These are phyloP conservation scores for Laburnicola sp. DNA, from an alignment of 2,329 filamentous ascomycete species.

Conservation along the genomic window DNA sequence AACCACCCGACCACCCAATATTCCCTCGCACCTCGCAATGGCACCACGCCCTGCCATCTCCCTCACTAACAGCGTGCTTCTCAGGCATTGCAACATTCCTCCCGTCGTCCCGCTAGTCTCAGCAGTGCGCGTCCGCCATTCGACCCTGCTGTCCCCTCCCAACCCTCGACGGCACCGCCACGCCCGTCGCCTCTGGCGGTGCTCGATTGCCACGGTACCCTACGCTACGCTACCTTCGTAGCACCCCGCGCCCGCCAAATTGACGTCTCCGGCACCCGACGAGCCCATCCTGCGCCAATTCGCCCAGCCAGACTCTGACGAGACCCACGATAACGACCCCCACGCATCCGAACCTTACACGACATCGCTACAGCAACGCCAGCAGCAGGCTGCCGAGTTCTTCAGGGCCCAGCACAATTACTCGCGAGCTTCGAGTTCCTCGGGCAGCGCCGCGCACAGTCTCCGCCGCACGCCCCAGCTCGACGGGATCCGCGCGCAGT, in stretches of 20 bases:
- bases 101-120: constrained; percentile 19
- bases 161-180: constrained; percentile 2
- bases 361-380: constrained; percentile 48
- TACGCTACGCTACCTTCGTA: background rate
- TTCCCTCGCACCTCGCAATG: constrained; percentile 14
- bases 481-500: constrained; percentile 49
- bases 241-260: constrained; percentile 11
- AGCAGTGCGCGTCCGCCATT: constrained; percentile 13
- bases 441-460: constrained; percentile 53
- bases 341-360: constrained; percentile 40
- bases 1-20: constrained; percentile 9
- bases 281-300: constrained; percentile 11
- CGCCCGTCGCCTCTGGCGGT: constrained; percentile 8
- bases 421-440: constrained; percentile 57
- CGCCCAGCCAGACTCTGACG: constrained; percentile 35
- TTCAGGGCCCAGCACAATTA: constrained; percentile 40
- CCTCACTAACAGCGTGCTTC: constrained; percentile 16
- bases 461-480: constrained; percentile 59
- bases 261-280: constrained; percentile 10
- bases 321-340: constrained; percentile 44
- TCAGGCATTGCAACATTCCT: constrained; percentile 26
- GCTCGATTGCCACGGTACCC: constrained; percentile 9
- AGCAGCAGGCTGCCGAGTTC: constrained; percentile 45
- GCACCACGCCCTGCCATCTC: constrained; percentile 18
- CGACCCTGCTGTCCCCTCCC: constrained; percentile 1